phyloP scores from a whole-genome alignment of 2,329 filamentous ascomycete species.

The Sporothrix pallida region DNA sequence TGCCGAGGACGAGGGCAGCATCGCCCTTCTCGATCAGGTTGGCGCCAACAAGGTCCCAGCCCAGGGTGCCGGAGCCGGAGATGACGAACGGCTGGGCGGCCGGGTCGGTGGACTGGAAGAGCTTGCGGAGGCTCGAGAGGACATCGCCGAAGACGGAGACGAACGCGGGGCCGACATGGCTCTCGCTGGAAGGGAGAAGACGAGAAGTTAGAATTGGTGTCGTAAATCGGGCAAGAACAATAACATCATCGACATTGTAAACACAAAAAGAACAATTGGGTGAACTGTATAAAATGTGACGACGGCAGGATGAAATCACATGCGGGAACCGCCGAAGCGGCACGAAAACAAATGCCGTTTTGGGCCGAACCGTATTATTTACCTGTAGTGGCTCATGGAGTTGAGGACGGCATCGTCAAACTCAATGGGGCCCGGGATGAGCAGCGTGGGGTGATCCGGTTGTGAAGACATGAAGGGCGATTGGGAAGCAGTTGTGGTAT shows the following conservation, averaged over 20 bases:
- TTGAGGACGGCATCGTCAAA: conserved; percentile 96
- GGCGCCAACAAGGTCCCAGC: conserved; percentile 95
- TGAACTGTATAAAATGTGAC: not conserved
- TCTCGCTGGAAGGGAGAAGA: conserved; percentile 67
- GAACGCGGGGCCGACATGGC: conserved; percentile 88
- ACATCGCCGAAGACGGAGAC: conserved; percentile 91
- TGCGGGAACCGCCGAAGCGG: conserved; percentile 14
- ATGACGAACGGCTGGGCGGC: conserved; percentile 89
- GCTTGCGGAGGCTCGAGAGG: conserved; percentile 83
- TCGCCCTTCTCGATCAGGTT: conserved; percentile 91
- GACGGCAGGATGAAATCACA: not conserved
- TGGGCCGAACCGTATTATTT: conserved; percentile 35
- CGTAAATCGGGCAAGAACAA: not conserved
- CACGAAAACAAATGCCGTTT: conserved; percentile 3
- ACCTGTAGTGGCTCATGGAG: conserved; percentile 95
- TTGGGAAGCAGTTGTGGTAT: conserved; percentile 34
- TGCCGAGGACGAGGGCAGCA: conserved; percentile 89
- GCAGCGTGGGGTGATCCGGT: conserved; percentile 70
- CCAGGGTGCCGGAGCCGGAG: conserved; percentile 91
- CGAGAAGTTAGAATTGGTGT: not conserved
- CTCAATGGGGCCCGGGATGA: conserved; percentile 97
- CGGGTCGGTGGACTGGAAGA: conserved; percentile 88
- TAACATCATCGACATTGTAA: not conserved
- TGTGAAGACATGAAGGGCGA: conserved; percentile 63
- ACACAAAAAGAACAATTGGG: not conserved